Percentiles rank a stretch among this genome's conserved stretches.
These are phyloP conservation scores for Teratosphaeria viscida DNA, from an alignment of 2,329 filamentous ascomycete genomes.

Conservation along the genomic window DNA sequence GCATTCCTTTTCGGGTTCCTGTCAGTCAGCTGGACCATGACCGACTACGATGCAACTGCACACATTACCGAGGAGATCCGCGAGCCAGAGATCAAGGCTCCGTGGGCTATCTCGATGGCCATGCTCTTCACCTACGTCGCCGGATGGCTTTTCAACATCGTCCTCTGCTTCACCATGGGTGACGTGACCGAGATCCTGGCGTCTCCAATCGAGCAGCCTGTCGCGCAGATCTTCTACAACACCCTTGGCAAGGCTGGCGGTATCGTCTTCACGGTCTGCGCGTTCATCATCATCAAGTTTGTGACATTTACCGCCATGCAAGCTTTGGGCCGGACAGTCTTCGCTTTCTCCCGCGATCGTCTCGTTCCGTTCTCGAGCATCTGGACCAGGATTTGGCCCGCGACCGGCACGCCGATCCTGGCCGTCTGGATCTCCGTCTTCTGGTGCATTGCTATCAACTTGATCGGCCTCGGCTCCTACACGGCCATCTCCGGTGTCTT, in stretches of 20 bases:
- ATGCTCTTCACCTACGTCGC: conserved; percentile 47
- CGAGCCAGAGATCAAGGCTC: conserved; percentile 41
- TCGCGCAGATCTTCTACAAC: conserved; percentile 50
- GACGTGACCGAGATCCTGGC: conserved; percentile 36
- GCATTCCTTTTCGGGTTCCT: conserved; percentile 52
- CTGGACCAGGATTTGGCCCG: conserved; percentile 41
- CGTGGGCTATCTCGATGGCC: conserved; percentile 47
- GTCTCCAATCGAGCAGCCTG: conserved; percentile 41
- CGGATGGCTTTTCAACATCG: conserved; percentile 49
- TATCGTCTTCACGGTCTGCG: conserved; percentile 46
- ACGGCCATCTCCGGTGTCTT: conserved; percentile 44
- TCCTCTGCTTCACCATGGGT: conserved; percentile 48
- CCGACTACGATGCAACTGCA: conserved; percentile 41
- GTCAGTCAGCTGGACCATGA: conserved; percentile 52
- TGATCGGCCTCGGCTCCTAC: conserved; percentile 48
- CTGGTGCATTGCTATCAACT: conserved; percentile 47
- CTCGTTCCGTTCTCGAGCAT: conserved; percentile 38
- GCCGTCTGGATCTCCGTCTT: conserved; percentile 47
- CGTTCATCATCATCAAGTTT: conserved; percentile 49
- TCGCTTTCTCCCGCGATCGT: conserved; percentile 45
- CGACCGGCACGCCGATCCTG: conserved; percentile 42
- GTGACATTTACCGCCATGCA: conserved; percentile 49
- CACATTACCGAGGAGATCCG: conserved; percentile 44
- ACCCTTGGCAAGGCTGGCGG: conserved; percentile 43
- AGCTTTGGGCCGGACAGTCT: conserved; percentile 43